Percentiles rank a stretch among this genome's conserved stretches.
Conservation (phyloP, 1,284 basidiomycete genomes). For the Leccinum fallax region DNA sequence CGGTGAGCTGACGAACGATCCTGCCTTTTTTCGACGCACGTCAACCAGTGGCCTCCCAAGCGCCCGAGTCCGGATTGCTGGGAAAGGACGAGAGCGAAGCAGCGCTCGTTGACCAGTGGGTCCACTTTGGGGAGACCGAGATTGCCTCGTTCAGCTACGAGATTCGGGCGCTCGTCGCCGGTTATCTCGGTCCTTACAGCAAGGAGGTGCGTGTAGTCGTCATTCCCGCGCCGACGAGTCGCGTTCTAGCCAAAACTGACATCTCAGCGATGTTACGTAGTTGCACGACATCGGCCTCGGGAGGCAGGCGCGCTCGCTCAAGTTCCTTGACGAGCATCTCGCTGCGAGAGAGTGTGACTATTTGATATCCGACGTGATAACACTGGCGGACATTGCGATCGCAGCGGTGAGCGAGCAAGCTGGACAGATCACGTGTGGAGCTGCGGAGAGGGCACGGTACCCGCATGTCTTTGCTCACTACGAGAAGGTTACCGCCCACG, state of each 20-base stretch:
- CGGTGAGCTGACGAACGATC: background rate
- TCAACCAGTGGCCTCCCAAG: slow-evolving; percentile 48
- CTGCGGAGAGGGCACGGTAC: slow-evolving; percentile 43
- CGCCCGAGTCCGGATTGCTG: slow-evolving; percentile 54
- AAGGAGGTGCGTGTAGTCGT: slow-evolving; percentile 24
- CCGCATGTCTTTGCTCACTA: slow-evolving; percentile 57
- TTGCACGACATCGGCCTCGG: slow-evolving; percentile 25
- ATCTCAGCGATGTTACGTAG: slow-evolving; percentile 20
- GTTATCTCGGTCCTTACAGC: slow-evolving; percentile 29
- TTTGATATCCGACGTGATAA: slow-evolving; percentile 61
- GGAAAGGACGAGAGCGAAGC: slow-evolving; percentile 47
- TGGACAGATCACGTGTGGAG: slow-evolving; percentile 42
- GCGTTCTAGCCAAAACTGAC: background rate
- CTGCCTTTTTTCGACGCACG: background rate
- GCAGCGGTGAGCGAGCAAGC: slow-evolving; percentile 43
- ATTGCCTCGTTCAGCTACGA: slow-evolving; percentile 30
- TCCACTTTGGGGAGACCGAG: slow-evolving; percentile 55
- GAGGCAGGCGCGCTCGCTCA: slow-evolving; percentile 35
- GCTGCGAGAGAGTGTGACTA: slow-evolving; percentile 47
- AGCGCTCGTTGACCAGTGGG: slow-evolving; percentile 60
- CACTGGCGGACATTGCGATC: slow-evolving; percentile 60
- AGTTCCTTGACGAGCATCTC: slow-evolving; percentile 52
- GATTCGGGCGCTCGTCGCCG: slow-evolving; percentile 19
- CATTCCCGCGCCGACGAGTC: background rate
- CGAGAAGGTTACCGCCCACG: slow-evolving; percentile 52